Evolutionary conservation across 441 rosid genomes (phyloP).

Genomic region (Daphne laureola): DNA sequence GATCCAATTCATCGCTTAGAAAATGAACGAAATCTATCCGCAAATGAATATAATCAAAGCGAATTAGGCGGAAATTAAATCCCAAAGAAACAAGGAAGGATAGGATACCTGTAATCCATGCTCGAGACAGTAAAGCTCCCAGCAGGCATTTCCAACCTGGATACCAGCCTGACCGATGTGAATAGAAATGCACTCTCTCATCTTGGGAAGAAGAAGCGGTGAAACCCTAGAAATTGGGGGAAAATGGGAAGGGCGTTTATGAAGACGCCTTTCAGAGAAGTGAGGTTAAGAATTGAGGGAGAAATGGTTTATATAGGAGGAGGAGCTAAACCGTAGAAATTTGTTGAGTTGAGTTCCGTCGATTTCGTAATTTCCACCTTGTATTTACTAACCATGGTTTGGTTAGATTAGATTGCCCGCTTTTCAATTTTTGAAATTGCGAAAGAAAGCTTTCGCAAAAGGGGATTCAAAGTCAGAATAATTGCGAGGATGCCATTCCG

Average conservation of each 20-base stretch:
- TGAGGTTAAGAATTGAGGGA: neutral
- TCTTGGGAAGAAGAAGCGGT: neutral
- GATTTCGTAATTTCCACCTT: no score
- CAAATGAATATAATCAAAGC: neutral
- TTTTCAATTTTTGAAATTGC: slow-evolving; percentile 16
- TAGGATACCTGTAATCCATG: slow-evolving; percentile 24
- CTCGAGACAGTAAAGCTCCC: slow-evolving; percentile 28
- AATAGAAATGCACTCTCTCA: slow-evolving; percentile 24
- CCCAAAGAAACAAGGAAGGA: no score
- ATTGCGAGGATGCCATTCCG: slow-evolving; percentile 10
- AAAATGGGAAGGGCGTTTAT: slow-evolving; percentile 24
- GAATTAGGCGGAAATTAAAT: no score
- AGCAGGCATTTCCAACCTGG: slow-evolving; percentile 31
- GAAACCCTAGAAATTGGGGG: neutral
- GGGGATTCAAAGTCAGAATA: neutral
- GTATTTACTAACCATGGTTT: no score
- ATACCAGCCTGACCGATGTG: slow-evolving; percentile 30
- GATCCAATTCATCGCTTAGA: no score
- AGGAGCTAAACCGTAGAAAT: neutral
- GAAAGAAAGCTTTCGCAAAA: no score
- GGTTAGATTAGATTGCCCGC: no score
- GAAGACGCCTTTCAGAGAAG: slow-evolving; percentile 28
- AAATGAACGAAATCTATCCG: neutral
- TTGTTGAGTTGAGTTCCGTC: neutral
- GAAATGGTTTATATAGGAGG: neutral